Evolutionary conservation across 768 basidiomycete species (phyloP), one percentile per base, ranked within the genome.

Genomic region (Trametes gibbosa): DNA sequence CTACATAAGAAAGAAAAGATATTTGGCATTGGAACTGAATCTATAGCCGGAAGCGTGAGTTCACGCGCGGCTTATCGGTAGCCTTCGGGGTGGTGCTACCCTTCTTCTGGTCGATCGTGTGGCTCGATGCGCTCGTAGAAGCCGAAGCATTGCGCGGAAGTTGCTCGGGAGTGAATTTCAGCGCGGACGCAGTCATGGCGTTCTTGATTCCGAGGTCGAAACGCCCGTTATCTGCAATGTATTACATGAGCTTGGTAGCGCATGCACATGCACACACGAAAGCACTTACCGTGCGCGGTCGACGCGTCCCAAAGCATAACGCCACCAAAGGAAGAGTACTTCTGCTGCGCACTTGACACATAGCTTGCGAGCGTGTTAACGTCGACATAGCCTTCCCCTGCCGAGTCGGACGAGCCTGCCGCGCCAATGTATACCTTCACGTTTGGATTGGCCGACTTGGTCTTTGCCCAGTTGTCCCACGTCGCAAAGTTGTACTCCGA

Each of bases 401-500:
- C 82, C 5, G 85, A 83, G 5, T 76, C 70, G 25, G 74, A 71
- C 16, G 84, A 80, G 9, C 81, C 86, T 9, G 86, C 84, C 43
- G 82, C 84, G 49, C 84, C 85, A 52, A 88, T 80, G 72, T 81
- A 86, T 16, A 87, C 74, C 69, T 85, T 84, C 24, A 85, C 82
- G 59, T 83, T 78, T 56, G 71, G 74, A 72, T 85, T 87, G 0
- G 79, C 79, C 55, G 83, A 85, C 8, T 75, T 72, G 9, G 73
- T 78, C 49, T 80, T 79, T 35, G 86, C 85, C 85, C 84, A 87
- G 66, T 76, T 75, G 64, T 86, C 85, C 84, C 85, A 85, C 37
- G 75, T 75, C 46, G 66, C 78, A 62, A 84, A 82, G 72, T 84
- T 80, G 73, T 80, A 85, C 55, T 75, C 79, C 52, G 76, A 76